These are phyloP conservation scores for Teratosphaeria gauchensis DNA, from an alignment of 2,329 filamentous ascomycete genomes.

Conservation along the genomic window DNA sequence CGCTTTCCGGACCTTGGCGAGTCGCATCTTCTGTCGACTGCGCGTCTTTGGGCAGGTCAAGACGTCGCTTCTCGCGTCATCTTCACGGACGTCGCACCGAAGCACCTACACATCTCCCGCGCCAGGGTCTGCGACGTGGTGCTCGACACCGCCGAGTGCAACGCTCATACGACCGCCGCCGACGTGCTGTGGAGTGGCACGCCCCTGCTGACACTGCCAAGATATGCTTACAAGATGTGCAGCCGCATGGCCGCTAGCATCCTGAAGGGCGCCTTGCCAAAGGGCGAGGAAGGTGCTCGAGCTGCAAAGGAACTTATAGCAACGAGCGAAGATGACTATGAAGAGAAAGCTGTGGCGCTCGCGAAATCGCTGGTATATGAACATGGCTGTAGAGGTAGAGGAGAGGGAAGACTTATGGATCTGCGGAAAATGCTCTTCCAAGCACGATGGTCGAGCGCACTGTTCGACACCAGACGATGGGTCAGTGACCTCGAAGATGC, in stretches of 20 bases:
- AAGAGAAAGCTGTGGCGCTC: constrained; percentile 62
- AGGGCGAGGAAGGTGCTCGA: constrained; percentile 51
- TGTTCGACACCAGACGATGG: constrained; percentile 91
- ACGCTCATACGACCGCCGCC: constrained; percentile 93
- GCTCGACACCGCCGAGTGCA: constrained; percentile 94
- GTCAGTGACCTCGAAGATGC: constrained; percentile 79
- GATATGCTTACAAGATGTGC: constrained; percentile 98
- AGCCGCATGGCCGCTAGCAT: constrained; percentile 96
- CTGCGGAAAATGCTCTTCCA: constrained; percentile 75
- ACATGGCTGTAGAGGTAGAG: constrained; percentile 19
- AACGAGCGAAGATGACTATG: constrained; percentile 70
- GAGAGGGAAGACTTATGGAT: constrained; percentile 60
- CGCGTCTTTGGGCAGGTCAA: constrained; percentile 70
- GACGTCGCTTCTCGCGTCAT: constrained; percentile 79
- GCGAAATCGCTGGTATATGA: constrained; percentile 55
- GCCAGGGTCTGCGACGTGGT: constrained; percentile 91
- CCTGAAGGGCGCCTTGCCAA: constrained; percentile 76
- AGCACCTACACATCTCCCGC: constrained; percentile 84
- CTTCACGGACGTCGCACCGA: constrained; percentile 95
- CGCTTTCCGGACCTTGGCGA: constrained; percentile 93
- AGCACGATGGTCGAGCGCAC: constrained; percentile 70
- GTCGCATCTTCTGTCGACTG: constrained; percentile 70
- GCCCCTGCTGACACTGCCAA: constrained; percentile 76
- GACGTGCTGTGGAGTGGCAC: constrained; percentile 96
- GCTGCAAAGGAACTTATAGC: constrained; percentile 71